Conservation (phyloP, 2,329 filamentous ascomycete species). For the Ophiostoma australiae region DNA sequence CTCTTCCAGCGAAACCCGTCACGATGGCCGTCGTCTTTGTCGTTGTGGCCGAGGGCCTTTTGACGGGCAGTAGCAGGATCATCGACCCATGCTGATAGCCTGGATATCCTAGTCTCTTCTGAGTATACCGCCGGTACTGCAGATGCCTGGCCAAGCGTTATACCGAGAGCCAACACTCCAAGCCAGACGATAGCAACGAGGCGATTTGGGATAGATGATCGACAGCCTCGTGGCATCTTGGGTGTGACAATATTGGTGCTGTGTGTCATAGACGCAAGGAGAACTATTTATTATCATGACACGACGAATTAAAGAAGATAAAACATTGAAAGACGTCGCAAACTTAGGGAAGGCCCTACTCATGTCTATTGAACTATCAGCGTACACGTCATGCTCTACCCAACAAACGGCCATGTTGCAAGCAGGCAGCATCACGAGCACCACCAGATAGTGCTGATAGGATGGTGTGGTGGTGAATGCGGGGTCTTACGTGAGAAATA, state of each 20-base stretch:
- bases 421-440: conserved; percentile 7
- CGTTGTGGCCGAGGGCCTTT: neutral
- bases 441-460: neutral
- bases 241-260: neutral
- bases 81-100: neutral
- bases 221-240: neutral
- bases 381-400: neutral
- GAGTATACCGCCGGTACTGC: neutral
- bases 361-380: neutral
- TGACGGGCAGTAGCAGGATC: neutral
- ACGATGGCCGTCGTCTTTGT: neutral
- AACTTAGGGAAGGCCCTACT: neutral
- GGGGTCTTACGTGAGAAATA: neutral
- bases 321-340: neutral
- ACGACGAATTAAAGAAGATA: too few species aligned
- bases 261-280: neutral
- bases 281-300: neutral
- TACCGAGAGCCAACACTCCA: neutral
- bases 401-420: neutral
- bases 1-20: conserved; percentile 21
- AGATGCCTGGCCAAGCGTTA: neutral
- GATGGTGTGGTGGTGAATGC: neutral
- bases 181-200: neutral
- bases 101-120: neutral
- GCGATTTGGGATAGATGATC: neutral